Base-by-base conservation (phyloP, 257 asterid genomes). In the Solanum chmielewskii region DNA sequence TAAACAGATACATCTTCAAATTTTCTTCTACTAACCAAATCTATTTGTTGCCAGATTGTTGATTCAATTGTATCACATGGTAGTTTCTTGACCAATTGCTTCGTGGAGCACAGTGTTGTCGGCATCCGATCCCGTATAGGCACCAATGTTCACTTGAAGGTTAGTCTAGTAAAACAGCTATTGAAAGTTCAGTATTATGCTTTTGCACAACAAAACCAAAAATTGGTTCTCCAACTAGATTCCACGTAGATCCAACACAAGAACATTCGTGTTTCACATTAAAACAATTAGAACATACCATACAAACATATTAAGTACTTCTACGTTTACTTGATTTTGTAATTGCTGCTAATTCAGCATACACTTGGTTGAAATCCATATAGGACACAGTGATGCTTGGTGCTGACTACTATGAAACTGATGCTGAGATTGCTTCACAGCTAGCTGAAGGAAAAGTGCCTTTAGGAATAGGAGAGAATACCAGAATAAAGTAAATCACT, bases 301-400 rank as follows among this genome's bases (percentile, higher is more conserved):
- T 41, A 27, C 66, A 84, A 31, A 25, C 76, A 66, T 62, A 9
- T 27, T 21, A 25, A 84, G 80, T 62, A 16, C 37, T 69, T 37
- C 41, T 69, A 11, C 9, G 12, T 29, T 62, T 15, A 42, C 45
- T 84, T 62, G 42, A 68, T 42, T 84, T 74, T 69, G 73, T 4
- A 39, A 21, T 35, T 69, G 33, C 83, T 71, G 84, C 23, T 44
- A 85, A 74, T 42, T 88, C 59, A 27, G 8, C 25, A 33, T n/a
- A n/a, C 37, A 27, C 49, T 39, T 23, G 71, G 31, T 27, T 29
- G 14, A 59, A 68, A 78, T 76, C 60, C 37, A 60, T 90, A 89
- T 91, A 95, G 99, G 99, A 96, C 89, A 94, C 98, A 7, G 98
- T 95, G 89, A 95, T 96, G 99, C 95, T 96, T 60, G 98, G 98